phyloP scores from a whole-genome alignment of 2,329 filamentous ascomycete genomes.

The Mollisiaceae sp. region DNA sequence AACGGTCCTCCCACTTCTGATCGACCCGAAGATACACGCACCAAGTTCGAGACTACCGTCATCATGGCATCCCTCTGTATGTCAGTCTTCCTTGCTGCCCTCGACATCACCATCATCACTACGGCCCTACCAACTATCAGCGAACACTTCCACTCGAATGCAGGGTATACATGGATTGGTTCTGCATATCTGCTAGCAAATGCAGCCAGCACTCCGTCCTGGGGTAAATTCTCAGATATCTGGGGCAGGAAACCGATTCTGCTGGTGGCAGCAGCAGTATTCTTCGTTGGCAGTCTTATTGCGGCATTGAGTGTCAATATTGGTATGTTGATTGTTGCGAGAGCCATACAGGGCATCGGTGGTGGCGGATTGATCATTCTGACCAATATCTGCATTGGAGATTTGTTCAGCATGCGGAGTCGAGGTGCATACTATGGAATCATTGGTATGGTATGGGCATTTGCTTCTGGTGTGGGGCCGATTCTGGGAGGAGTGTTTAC shows the following conservation, averaged over 20 bases:
- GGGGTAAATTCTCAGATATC: slow-evolving; percentile 67
- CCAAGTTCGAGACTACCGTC: slow-evolving; percentile 39
- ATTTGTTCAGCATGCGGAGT: slow-evolving; percentile 55
- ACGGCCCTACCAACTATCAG: slow-evolving; percentile 66
- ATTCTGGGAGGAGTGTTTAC: slow-evolving; percentile 71
- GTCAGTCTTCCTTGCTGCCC: slow-evolving; percentile 42
- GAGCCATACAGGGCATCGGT: slow-evolving; percentile 54
- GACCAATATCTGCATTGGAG: slow-evolving; percentile 59
- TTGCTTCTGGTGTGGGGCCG: slow-evolving; percentile 67
- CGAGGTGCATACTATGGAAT: slow-evolving; percentile 63
- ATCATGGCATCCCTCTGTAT: slow-evolving; percentile 43
- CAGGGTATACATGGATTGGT: slow-evolving; percentile 75
- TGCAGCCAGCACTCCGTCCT: slow-evolving; percentile 66
- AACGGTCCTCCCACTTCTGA: not conserved
- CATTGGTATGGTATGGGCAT: slow-evolving; percentile 68
- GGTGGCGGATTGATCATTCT: slow-evolving; percentile 57
- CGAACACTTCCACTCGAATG: slow-evolving; percentile 54
- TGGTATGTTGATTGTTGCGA: slow-evolving; percentile 51
- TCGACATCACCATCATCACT: slow-evolving; percentile 59
- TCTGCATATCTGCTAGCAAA: slow-evolving; percentile 74
- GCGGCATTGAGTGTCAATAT: slow-evolving; percentile 54
- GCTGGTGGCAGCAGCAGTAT: slow-evolving; percentile 53
- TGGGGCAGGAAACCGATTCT: slow-evolving; percentile 62
- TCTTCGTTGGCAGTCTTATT: slow-evolving; percentile 57
- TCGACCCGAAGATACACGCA: slow-evolving; percentile 40